phyloP scores from a whole-genome alignment of 2,329 filamentous ascomycete species.

The Pseudogymnoascus sp. region DNA sequence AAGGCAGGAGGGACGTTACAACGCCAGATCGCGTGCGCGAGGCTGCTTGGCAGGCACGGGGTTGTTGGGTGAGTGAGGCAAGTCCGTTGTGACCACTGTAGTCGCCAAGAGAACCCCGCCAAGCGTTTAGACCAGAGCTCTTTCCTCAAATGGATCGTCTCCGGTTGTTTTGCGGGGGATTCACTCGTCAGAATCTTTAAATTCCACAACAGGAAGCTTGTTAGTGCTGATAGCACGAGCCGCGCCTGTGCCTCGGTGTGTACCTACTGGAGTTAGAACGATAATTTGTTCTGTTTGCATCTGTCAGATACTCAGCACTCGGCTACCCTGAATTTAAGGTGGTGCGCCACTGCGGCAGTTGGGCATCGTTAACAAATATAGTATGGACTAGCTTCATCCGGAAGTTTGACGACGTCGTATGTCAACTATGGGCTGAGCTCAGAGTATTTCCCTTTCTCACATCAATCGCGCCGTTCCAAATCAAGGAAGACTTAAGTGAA shows the following conservation, averaged over 20 bases:
- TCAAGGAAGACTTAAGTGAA: background rate
- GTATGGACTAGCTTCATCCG: background rate
- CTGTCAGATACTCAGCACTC: background rate
- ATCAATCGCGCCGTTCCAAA: background rate
- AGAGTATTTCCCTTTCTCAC: background rate
- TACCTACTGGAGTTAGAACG: background rate
- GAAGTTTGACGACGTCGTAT: background rate
- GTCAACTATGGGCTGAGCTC: background rate
- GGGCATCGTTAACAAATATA: background rate
- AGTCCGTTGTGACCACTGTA: background rate
- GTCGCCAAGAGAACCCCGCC: background rate
- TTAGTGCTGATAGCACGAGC: background rate
- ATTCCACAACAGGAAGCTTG: slow-evolving; percentile 9
- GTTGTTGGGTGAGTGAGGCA: background rate
- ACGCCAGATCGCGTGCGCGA: background rate
- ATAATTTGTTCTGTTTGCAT: slow-evolving; percentile 4
- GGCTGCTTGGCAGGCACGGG: slow-evolving; percentile 3
- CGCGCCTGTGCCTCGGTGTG: background rate
- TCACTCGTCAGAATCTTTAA: background rate
- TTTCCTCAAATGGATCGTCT: slow-evolving; percentile 2
- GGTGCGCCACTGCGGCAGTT: slow-evolving; percentile 1
- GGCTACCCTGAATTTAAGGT: background rate
- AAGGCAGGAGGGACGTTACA: slow-evolving; percentile 1
- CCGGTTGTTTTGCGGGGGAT: background rate
- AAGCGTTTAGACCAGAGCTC: background rate